Percentiles rank a stretch among this genome's conserved stretches.
Evolutionary conservation across 345 rosid genomes (phyloP).

Genomic region (Cardamine resedifolia): DNA sequence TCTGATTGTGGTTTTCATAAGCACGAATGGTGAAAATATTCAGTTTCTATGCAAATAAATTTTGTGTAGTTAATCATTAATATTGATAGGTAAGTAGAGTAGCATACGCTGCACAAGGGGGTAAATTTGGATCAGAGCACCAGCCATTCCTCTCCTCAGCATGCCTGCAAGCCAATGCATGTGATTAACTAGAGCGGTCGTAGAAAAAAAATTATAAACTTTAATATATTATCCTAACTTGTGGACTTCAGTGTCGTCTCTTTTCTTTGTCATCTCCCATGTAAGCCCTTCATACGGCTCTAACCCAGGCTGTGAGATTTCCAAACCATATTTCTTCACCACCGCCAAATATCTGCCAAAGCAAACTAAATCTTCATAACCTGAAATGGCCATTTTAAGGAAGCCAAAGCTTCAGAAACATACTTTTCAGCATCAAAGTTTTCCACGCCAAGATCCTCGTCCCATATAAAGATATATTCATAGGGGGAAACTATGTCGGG

Average conservation of each 20-base stretch:
- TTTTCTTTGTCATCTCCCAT: conserved; percentile 94
- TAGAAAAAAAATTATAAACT: background rate
- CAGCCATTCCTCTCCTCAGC: conserved; percentile 82
- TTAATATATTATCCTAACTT: conserved; percentile 49
- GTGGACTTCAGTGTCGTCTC: conserved; percentile 82
- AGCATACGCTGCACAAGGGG: conserved; percentile 97
- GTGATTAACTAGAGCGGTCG: background rate
- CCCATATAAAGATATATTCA: conserved; percentile 94
- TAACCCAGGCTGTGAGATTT: conserved; percentile 96
- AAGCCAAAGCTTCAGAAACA: conserved; percentile 29
- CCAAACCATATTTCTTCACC: conserved; percentile 78
- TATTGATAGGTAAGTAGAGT: conserved; percentile 1
- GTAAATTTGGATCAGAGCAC: conserved; percentile 75
- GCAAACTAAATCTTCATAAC: conserved; percentile 10
- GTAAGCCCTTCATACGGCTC: conserved; percentile 74
- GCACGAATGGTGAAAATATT: background rate
- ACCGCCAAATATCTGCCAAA: conserved; percentile 65
- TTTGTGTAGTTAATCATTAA: background rate
- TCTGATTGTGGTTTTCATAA: conserved; percentile 41
- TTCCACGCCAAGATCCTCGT: conserved; percentile 94
- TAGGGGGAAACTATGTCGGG: conserved; percentile 84
- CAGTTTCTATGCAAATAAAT: background rate
- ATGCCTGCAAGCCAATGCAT: conserved; percentile 44
- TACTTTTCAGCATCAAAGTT: conserved; percentile 84
- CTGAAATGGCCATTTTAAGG: background rate